Evolutionary conservation across 1,284 basidiomycete species (phyloP).

Genomic region (Sanguinoderma infundibulare): DNA sequence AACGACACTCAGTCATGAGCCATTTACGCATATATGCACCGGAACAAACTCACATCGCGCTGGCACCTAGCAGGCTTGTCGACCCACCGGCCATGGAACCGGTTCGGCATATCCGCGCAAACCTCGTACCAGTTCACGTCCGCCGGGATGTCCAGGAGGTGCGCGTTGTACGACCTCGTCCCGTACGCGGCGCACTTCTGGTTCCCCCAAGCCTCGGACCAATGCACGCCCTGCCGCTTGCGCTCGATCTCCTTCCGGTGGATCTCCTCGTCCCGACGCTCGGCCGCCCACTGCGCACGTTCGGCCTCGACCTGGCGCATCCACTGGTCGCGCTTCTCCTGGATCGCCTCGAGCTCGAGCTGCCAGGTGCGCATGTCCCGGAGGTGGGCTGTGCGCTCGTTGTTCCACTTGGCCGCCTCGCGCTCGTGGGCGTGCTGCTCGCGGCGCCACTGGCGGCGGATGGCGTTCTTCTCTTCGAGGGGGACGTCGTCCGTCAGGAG

Average conservation of each 20-base stretch:
- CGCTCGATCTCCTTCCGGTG: conserved; percentile 20
- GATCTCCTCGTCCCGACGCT: conserved; percentile 11
- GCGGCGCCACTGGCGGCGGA: conserved; percentile 3
- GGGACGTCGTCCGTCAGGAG: conserved; percentile 9
- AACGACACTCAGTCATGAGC: not conserved
- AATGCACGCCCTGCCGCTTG: conserved; percentile 22
- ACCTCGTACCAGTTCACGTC: conserved; percentile 21
- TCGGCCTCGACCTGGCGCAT: not conserved
- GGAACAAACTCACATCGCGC: conserved; percentile 10
- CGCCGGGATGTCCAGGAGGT: conserved; percentile 17
- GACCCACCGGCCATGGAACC: conserved; percentile 20
- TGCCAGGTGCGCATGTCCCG: not conserved
- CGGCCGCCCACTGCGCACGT: not conserved
- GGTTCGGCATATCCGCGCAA: conserved; percentile 24
- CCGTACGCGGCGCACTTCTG: conserved; percentile 20
- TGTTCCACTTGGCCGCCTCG: conserved; percentile 5
- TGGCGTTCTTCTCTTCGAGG: not conserved
- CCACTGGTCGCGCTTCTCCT: conserved; percentile 1
- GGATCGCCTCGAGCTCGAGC: not conserved
- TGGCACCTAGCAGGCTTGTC: conserved; percentile 20
- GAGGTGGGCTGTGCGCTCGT: conserved; percentile 9
- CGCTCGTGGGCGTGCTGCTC: conserved; percentile 1
- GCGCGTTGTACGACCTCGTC: conserved; percentile 23
- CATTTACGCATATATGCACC: not conserved
- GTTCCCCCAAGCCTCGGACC: conserved; percentile 20